Percentiles rank a stretch among this genome's conserved stretches.
Evolutionary conservation across 192 early-diverging fungal genomes (phyloP).

Genomic region (Glomus cerebriforme): DNA sequence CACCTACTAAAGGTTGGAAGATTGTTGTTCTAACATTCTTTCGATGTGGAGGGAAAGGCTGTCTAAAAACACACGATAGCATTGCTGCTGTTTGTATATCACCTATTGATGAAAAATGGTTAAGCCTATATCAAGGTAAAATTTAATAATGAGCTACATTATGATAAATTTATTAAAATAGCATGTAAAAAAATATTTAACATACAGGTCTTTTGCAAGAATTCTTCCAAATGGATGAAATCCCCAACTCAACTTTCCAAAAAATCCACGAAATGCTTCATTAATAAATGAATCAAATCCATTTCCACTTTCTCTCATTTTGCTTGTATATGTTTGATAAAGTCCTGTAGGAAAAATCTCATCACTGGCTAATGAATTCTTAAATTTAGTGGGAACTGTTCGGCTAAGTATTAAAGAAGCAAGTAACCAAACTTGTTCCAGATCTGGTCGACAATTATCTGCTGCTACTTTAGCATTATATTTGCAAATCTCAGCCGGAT

Average conservation of each 20-base stretch:
- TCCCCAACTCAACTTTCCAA: slow-evolving; percentile 58
- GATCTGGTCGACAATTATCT: slow-evolving; percentile 51
- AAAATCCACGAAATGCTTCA: slow-evolving; percentile 35
- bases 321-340: slow-evolving; percentile 36
- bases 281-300: slow-evolving; percentile 39
- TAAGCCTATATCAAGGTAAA: slow-evolving; percentile 41
- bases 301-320: slow-evolving; percentile 46
- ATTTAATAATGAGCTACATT: background rate
- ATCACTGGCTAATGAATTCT: slow-evolving; percentile 42
- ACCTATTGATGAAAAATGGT: slow-evolving; percentile 53
- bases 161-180: background rate
- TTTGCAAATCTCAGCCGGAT: slow-evolving; percentile 60
- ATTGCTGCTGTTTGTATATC: slow-evolving; percentile 71
- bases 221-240: slow-evolving; percentile 59
- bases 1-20: background rate
- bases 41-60: slow-evolving; percentile 23
- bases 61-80: slow-evolving; percentile 63
- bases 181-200: slow-evolving; percentile 4
- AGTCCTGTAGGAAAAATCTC: slow-evolving; percentile 31
- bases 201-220: slow-evolving; percentile 58
- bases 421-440: slow-evolving; percentile 67
- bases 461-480: slow-evolving; percentile 62
- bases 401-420: slow-evolving; percentile 59
- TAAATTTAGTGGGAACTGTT: slow-evolving; percentile 41
- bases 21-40: background rate